Conservation (phyloP, 768 basidiomycete genomes). For the Macrocybe gigantea region DNA sequence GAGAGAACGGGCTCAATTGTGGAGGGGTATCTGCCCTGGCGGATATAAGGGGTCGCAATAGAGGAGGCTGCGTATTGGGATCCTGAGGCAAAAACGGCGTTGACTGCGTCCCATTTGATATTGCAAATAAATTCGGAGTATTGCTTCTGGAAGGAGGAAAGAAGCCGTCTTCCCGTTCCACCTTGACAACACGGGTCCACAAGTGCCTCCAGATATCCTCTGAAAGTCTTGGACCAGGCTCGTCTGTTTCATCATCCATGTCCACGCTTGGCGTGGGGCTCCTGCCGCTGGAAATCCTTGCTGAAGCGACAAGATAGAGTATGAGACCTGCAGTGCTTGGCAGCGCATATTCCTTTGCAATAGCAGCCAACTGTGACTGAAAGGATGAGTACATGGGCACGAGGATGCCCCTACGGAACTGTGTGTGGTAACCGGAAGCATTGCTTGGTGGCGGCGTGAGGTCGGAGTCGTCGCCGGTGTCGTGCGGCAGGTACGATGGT, state of each 20-base stretch:
- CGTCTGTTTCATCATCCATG: slow-evolving; percentile 30
- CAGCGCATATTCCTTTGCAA: slow-evolving; percentile 90
- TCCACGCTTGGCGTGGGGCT: slow-evolving; percentile 5
- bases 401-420: slow-evolving; percentile 80
- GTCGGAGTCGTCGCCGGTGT: slow-evolving; percentile 42
- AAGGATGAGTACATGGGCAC: slow-evolving; percentile 82
- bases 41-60: slow-evolving; percentile 44
- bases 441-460: slow-evolving; percentile 45
- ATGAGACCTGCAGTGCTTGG: slow-evolving; percentile 81
- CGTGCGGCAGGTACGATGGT: slow-evolving; percentile 65
- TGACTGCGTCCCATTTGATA: slow-evolving; percentile 35
- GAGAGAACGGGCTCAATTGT: slow-evolving; percentile 30
- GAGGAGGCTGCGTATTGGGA: slow-evolving; percentile 9
- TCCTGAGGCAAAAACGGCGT: slow-evolving; percentile 35
- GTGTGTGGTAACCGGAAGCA: slow-evolving; percentile 72
- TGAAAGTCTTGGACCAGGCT: slow-evolving; percentile 76
- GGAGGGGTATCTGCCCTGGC: slow-evolving; percentile 32
- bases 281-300: slow-evolving; percentile 11
- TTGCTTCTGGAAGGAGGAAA: slow-evolving; percentile 25
- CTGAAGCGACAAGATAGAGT: slow-evolving; percentile 63
- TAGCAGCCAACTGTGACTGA: slow-evolving; percentile 76
- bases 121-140: slow-evolving; percentile 33
- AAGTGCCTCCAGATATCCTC: slow-evolving; percentile 85
- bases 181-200: slow-evolving; percentile 68
- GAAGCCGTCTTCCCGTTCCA: slow-evolving; percentile 48